Evolutionary conservation across 805 yeast genomes (phyloP).

Genomic region (Yamadazyma phyllophila): DNA sequence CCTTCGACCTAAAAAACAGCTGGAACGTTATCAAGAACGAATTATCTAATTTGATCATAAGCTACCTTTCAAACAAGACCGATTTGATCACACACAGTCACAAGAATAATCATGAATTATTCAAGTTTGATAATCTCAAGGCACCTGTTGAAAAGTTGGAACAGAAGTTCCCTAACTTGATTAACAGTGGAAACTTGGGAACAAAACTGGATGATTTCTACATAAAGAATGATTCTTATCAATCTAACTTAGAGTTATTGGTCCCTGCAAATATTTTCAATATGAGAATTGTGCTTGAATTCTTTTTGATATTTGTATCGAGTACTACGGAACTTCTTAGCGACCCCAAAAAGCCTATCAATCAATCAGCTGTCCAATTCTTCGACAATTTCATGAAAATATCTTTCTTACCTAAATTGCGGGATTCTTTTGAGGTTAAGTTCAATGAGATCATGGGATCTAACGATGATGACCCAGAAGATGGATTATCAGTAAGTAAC

Average conservation of each 20-base stretch:
- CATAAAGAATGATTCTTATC: conserved; percentile 57
- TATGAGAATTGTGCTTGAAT: conserved; percentile 75
- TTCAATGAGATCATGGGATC: conserved; percentile 44
- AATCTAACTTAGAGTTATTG: conserved; percentile 57
- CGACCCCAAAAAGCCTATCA: conserved; percentile 7
- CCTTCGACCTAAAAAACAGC: conserved; percentile 21
- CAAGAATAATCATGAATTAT: conserved; percentile 12
- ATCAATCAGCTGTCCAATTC: conserved; percentile 37
- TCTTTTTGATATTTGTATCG: conserved; percentile 65
- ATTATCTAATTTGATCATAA: conserved; percentile 27
- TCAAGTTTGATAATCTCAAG: conserved; percentile 28
- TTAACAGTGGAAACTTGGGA: conserved; percentile 3
- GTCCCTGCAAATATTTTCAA: conserved; percentile 73
- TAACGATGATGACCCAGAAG: not conserved
- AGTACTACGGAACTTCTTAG: conserved; percentile 36
- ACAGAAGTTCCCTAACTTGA: conserved; percentile 11
- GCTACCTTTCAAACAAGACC: conserved; percentile 30
- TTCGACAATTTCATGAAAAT: conserved; percentile 63
- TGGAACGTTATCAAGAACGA: conserved; percentile 37
- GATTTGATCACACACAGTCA: conserved; percentile 14
- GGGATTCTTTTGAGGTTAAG: conserved; percentile 50
- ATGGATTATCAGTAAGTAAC: conserved; percentile 1
- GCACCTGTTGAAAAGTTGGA: not conserved
- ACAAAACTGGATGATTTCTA: conserved; percentile 36
- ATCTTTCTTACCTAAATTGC: conserved; percentile 63